Conservation (phyloP, 108 stramenopile genomes). For the Cyclotella atomus region DNA sequence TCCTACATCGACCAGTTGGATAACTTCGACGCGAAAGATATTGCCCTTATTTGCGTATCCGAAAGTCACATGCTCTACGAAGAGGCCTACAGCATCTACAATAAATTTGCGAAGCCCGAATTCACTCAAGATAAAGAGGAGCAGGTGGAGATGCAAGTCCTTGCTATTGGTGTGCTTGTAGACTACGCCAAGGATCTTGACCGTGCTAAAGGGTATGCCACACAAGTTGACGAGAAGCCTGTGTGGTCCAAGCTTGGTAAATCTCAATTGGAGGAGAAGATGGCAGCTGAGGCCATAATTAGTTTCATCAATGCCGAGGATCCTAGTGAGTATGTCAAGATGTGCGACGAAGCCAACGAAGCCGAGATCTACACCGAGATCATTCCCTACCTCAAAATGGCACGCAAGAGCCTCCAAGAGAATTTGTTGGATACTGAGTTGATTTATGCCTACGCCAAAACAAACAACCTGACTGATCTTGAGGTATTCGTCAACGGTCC, state of each 20-base stretch:
- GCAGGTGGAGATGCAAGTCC: slow-evolving; percentile 94
- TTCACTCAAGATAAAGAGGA: slow-evolving; percentile 90
- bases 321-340: slow-evolving; percentile 92
- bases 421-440: slow-evolving; percentile 98
- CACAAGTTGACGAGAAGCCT: slow-evolving; percentile 94
- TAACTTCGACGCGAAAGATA: slow-evolving; percentile 99
- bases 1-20: slow-evolving; percentile 99
- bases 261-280: slow-evolving; percentile 96
- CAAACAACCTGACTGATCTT: slow-evolving; percentile 94
- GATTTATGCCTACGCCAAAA: slow-evolving; percentile 97
- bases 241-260: slow-evolving; percentile 99
- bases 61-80: slow-evolving; percentile 99
- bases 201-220: slow-evolving; percentile 97
- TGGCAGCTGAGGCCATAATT: slow-evolving; percentile 95
- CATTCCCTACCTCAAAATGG: slow-evolving; percentile 98
- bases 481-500: slow-evolving; percentile 97
- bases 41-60: slow-evolving; percentile 98
- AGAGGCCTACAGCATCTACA: slow-evolving; percentile 98
- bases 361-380: slow-evolving; percentile 94
- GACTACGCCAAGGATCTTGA: slow-evolving; percentile 97
- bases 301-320: slow-evolving; percentile 99
- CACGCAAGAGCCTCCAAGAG: slow-evolving; percentile 97
- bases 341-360: slow-evolving; percentile 95
- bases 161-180: slow-evolving; percentile 96
- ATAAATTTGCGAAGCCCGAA: slow-evolving; percentile 96